These are phyloP conservation scores for Gyrodon lividus DNA, from an alignment of 768 basidiomycete species.

Conservation along the genomic window DNA sequence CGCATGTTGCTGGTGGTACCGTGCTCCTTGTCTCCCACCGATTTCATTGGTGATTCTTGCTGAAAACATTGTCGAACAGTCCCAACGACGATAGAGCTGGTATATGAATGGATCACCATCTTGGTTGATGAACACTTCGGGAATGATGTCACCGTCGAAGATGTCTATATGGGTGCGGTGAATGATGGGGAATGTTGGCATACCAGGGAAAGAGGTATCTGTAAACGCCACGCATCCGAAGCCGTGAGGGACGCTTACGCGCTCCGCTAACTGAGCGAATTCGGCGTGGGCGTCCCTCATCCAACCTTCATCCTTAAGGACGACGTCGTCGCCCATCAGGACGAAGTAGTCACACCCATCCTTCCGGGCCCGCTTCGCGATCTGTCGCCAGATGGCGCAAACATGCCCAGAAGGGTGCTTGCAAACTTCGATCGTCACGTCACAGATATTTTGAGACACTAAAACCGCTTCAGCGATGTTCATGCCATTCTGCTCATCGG, in stretches of 20 bases:
- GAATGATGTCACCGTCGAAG: slow-evolving; percentile 50
- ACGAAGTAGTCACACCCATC: slow-evolving; percentile 51
- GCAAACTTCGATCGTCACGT: slow-evolving; percentile 39
- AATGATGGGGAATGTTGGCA: slow-evolving; percentile 62
- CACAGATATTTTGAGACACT: slow-evolving; percentile 33
- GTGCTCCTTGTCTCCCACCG: slow-evolving; percentile 45
- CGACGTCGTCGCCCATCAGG: slow-evolving; percentile 56
- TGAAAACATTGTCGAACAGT: slow-evolving; percentile 45
- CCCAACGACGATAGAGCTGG: slow-evolving; percentile 60
- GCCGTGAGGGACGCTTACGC: slow-evolving; percentile 38
- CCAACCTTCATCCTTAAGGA: slow-evolving; percentile 53
- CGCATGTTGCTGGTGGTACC: slow-evolving; percentile 47
- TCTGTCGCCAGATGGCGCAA: slow-evolving; percentile 53
- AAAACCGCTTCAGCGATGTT: slow-evolving; percentile 41
- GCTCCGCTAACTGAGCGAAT: slow-evolving; percentile 37
- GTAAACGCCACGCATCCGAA: slow-evolving; percentile 60
- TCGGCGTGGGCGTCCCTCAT: slow-evolving; percentile 40
- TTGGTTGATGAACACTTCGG: slow-evolving; percentile 54
- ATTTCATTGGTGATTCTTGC: slow-evolving; percentile 43
- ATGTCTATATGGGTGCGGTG: slow-evolving; percentile 56
- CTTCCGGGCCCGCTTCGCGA: slow-evolving; percentile 46
- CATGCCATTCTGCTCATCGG: slow-evolving; percentile 5
- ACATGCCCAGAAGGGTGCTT: slow-evolving; percentile 45
- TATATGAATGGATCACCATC: slow-evolving; percentile 59
- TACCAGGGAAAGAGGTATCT: slow-evolving; percentile 53